A percentile compares a stretch with the other conserved stretches of the same genome.
phyloP scores from a whole-genome alignment of 1,284 basidiomycete species.

The Puccinia polysora region DNA sequence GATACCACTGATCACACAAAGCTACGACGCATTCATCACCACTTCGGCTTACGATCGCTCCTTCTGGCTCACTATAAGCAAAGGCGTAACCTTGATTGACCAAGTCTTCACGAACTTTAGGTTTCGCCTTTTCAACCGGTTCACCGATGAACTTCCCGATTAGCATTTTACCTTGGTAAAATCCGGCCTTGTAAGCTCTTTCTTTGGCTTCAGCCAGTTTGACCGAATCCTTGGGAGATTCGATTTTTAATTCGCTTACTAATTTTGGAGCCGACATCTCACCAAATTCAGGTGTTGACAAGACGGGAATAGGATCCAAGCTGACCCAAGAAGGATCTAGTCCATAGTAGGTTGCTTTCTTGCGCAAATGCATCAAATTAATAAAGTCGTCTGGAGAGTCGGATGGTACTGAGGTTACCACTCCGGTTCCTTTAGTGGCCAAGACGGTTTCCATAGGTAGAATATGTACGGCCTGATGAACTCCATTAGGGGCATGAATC shows the following conservation, averaged over 20 bases:
- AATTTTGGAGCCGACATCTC: slow-evolving; percentile 84
- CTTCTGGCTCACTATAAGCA: slow-evolving; percentile 93
- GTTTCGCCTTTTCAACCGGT: slow-evolving; percentile 83
- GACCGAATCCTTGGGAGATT: slow-evolving; percentile 88
- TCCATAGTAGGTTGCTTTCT: slow-evolving; percentile 96
- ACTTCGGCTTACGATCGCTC: slow-evolving; percentile 79
- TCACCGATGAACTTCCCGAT: slow-evolving; percentile 82
- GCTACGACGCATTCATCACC: slow-evolving; percentile 96
- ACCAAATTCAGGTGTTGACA: slow-evolving; percentile 83
- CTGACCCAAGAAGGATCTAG: slow-evolving; percentile 85
- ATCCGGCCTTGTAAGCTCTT: slow-evolving; percentile 96
- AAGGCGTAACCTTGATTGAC: slow-evolving; percentile 74
- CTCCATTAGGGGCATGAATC: slow-evolving; percentile 78
- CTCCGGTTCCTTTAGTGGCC: slow-evolving; percentile 94
- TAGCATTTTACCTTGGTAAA: slow-evolving; percentile 86
- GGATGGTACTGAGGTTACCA: slow-evolving; percentile 95
- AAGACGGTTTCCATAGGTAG: slow-evolving; percentile 97
- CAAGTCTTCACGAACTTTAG: slow-evolving; percentile 77
- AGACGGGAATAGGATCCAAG: slow-evolving; percentile 79
- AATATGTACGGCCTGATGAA: slow-evolving; percentile 84
- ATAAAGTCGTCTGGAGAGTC: slow-evolving; percentile 97
- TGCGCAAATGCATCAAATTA: slow-evolving; percentile 84
- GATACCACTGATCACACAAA: slow-evolving; percentile 98
- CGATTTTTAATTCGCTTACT: slow-evolving; percentile 85
- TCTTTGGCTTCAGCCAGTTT: slow-evolving; percentile 95